Conservation (phyloP, 2,329 filamentous ascomycete species). For the Talaromyces islandicus region DNA sequence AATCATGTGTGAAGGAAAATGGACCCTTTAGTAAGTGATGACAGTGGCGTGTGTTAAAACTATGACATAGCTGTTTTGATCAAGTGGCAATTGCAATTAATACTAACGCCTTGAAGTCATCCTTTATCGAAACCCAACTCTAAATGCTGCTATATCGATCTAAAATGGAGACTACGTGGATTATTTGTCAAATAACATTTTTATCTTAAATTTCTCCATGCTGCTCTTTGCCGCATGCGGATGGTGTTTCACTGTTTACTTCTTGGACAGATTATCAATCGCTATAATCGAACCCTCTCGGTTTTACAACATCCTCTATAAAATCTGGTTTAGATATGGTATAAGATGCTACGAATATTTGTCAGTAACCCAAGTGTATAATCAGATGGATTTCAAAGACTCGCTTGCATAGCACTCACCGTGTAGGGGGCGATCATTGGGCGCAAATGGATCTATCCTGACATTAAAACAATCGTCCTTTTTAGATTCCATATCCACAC, state of each 20-base stretch:
- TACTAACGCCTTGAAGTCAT: not conserved
- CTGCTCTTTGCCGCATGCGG: not conserved
- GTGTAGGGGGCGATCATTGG: slow-evolving; percentile 7
- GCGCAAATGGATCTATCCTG: slow-evolving; percentile 3
- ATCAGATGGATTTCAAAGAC: not conserved
- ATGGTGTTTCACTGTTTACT: not conserved
- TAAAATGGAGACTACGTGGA: not conserved
- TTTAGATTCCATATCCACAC: slow-evolving; percentile 4
- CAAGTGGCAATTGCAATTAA: not conserved
- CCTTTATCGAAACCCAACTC: not conserved
- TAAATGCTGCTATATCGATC: no score
- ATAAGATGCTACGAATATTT: not conserved
- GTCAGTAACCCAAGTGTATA: not conserved
- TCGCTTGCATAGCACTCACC: not conserved
- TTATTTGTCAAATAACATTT: not conserved
- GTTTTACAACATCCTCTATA: not conserved
- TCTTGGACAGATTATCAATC: not conserved
- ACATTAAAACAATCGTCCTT: slow-evolving; percentile 4
- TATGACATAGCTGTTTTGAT: not conserved
- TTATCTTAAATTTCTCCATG: not conserved
- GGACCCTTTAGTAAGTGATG: not conserved
- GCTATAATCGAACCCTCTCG: not conserved
- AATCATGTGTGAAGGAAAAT: not conserved
- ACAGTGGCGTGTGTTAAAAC: not conserved
- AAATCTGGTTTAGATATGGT: not conserved